These are phyloP conservation scores for Leersia perrieri DNA, from an alignment of 176 grass and related monocot genomes.

Conservation along the genomic window DNA sequence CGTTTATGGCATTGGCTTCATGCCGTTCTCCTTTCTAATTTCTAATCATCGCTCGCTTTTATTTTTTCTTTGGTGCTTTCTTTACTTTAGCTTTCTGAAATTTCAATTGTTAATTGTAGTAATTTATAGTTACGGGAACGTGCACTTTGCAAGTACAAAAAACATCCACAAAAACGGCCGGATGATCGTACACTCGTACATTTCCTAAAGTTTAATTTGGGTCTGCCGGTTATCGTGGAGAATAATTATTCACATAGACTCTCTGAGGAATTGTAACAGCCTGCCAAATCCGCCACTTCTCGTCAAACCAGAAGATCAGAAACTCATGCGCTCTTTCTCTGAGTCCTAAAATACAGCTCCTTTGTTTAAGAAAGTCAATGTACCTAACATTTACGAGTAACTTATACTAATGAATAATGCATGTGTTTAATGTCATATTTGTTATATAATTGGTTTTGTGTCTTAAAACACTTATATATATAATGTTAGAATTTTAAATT, in stretches of 20 bases:
- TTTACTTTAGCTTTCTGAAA: neutral
- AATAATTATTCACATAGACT: neutral
- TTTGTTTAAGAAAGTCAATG: too few relatives aligned
- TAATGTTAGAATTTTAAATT: too few relatives aligned
- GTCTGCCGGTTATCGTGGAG: neutral
- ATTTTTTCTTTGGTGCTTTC: neutral
- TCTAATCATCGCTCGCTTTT: neutral
- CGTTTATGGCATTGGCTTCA: neutral
- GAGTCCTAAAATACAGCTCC: too few relatives aligned
- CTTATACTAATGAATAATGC: too few relatives aligned
- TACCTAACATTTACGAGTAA: too few relatives aligned
- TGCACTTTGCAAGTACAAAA: neutral
- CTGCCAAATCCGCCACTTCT: neutral
- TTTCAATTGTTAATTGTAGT: neutral
- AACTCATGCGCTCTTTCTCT: too few relatives aligned
- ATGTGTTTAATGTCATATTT: too few relatives aligned
- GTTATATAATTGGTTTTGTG: too few relatives aligned
- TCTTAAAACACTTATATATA: too few relatives aligned
- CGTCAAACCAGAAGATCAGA: neutral
- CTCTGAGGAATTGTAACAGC: neutral
- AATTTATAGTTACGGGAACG: neutral
- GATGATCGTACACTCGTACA: neutral
- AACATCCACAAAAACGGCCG: neutral
- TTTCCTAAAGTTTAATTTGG: neutral
- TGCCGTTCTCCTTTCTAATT: neutral